Conservation (phyloP, 371 early-diverging fungal species). For the Capillidium rhysosporum region DNA sequence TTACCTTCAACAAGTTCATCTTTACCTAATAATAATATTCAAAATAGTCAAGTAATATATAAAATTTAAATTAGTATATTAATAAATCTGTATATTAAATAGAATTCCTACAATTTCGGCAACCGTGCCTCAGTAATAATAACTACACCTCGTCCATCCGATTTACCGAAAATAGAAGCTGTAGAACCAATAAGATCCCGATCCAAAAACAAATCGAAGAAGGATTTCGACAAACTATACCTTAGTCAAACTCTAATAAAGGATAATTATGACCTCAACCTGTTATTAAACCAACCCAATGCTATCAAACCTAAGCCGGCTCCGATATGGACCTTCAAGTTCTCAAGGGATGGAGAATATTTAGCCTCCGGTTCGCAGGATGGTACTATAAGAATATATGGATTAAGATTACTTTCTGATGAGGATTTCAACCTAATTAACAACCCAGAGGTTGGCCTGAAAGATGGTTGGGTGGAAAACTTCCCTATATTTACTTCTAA, state of each 20-base stretch:
- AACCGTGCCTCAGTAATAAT: neutral
- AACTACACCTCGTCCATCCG: neutral
- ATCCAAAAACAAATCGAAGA: neutral
- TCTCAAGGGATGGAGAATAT: constrained; percentile 56
- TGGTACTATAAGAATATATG: constrained; percentile 50
- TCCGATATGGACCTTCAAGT: constrained; percentile 32
- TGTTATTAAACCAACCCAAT: neutral
- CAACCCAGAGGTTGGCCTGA: neutral
- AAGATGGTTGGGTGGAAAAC: neutral
- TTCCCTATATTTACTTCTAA: constrained; percentile 30
- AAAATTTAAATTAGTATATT: neutral
- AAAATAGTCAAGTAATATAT: neutral
- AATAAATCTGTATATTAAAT: no score
- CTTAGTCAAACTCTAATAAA: neutral
- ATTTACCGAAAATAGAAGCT: neutral
- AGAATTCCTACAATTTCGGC: neutral
- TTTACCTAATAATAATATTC: neutral
- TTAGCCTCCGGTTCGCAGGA: constrained; percentile 62
- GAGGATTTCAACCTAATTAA: constrained; percentile 7
- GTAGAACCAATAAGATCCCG: no score
- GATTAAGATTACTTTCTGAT: constrained; percentile 16
- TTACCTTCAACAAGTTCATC: neutral
- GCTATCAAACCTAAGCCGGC: neutral
- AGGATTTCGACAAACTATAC: constrained; percentile 1
- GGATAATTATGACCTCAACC: neutral